Evolutionary conservation across 495 filamentous ascomycete species (phyloP).

Genomic region (Penicillium taxi): DNA sequence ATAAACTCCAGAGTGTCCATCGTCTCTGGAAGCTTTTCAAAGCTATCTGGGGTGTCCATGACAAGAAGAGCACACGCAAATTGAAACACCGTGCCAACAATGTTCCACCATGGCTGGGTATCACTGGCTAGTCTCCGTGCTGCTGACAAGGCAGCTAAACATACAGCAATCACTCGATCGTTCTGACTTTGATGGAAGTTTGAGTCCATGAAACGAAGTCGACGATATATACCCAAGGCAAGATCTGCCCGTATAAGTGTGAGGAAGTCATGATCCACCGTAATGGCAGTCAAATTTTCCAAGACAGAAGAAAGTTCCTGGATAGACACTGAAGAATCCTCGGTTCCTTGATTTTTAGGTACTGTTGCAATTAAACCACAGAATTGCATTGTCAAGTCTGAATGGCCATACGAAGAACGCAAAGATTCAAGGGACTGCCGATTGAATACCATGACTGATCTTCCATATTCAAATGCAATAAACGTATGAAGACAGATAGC

Average conservation of each 20-base stretch:
- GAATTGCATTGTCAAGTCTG: slow-evolving; percentile 15
- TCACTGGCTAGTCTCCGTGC: slow-evolving; percentile 21
- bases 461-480: slow-evolving; percentile 36
- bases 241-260: slow-evolving; percentile 28
- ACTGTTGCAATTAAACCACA: slow-evolving; percentile 15
- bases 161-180: slow-evolving; percentile 12
- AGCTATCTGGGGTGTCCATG: slow-evolving; percentile 28
- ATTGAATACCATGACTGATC: slow-evolving; percentile 20
- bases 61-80: slow-evolving; percentile 35
- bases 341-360: slow-evolving; percentile 8
- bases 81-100: slow-evolving; percentile 36
- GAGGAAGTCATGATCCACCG: slow-evolving; percentile 20
- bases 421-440: slow-evolving; percentile 2
- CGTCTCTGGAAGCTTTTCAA: slow-evolving; percentile 24
- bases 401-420: background rate
- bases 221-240: slow-evolving; percentile 32
- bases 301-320: slow-evolving; percentile 14
- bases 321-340: slow-evolving; percentile 3
- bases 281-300: slow-evolving; percentile 4
- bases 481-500: slow-evolving; percentile 27
- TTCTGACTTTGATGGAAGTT: slow-evolving; percentile 13
- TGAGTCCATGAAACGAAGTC: slow-evolving; percentile 26
- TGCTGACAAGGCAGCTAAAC: slow-evolving; percentile 14
- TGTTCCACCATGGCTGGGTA: slow-evolving; percentile 36
- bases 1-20: slow-evolving; percentile 32